phyloP scores from a whole-genome alignment of 2,329 filamentous ascomycete genomes.

The Xylaria sp. region DNA sequence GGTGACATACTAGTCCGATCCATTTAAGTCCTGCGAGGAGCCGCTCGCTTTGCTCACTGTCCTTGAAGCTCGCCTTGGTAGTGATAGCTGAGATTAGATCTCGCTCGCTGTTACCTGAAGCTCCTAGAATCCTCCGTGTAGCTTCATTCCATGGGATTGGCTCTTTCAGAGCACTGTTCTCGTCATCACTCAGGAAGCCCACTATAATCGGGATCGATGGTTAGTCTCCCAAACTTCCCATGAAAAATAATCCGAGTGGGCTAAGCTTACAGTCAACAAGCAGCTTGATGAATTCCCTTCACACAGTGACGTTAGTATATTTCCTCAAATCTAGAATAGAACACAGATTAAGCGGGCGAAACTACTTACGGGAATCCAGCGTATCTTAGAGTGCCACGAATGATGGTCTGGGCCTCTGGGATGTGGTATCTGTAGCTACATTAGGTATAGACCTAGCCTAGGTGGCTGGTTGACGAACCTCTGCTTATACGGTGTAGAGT shows the following conservation, averaged over 20 bases:
- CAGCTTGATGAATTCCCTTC: conserved; percentile 78
- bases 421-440: conserved; percentile 72
- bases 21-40: conserved; percentile 79
- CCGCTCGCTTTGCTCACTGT: conserved; percentile 74
- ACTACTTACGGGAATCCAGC: conserved; percentile 75
- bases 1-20: conserved; percentile 72
- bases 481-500: conserved; percentile 88
- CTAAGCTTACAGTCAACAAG: conserved; percentile 73
- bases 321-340: neutral
- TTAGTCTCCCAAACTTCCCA: neutral
- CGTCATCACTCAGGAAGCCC: conserved; percentile 83
- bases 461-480: conserved; percentile 52
- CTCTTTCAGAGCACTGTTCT: conserved; percentile 72
- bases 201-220: conserved; percentile 50
- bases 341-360: neutral
- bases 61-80: conserved; percentile 78
- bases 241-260: neutral
- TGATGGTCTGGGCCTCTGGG: conserved; percentile 87
- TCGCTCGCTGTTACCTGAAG: conserved; percentile 71
- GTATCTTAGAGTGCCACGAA: conserved; percentile 88
- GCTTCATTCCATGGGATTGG: conserved; percentile 86
- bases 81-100: conserved; percentile 79
- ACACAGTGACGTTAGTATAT: conserved; percentile 9
- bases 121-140: conserved; percentile 79
- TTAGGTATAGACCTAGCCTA: conserved; percentile 5